Evolutionary conservation across 805 yeast species (phyloP), one percentile per base, ranked within the genome.

Genomic region (Wickerhamomyces chambardii): DNA sequence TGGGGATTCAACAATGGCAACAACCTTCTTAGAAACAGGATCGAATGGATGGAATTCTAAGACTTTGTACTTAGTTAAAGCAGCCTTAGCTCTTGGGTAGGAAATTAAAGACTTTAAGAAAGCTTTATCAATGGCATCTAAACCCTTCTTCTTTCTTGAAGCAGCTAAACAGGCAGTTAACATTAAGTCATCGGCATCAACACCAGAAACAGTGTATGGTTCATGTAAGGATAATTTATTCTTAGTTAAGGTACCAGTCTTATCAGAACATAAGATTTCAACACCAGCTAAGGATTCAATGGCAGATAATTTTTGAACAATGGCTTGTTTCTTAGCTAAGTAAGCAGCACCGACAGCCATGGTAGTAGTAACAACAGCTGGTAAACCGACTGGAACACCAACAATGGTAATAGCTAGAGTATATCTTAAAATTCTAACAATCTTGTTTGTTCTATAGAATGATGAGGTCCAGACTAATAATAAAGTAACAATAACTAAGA

Each of bases 281-380:
- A 87, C 96, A 79, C 95, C 95, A 49, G 95, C 97, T 53, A 87
- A 73, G 45, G 95, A 87, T 71, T 87, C 97, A 70, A 87, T 87
- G 50, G 96, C 96, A 64, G 95, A 84, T 58, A 87, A 75, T 64
- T 87, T 87, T 70, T 87, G 96, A 56, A 87, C 97, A 74, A 87
- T 87, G 53, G 96, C 96, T 70, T 85, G 85, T 70, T 86, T 87
- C 78, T 86, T 84, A 56, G 96, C 96, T 60, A 87, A 73, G 82
- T 87, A 85, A 61, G 96, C 95, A 64, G 96, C 97, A 79, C 97
- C 97, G 68, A 89, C 97, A 66, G 97, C 97, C 96, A 87, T 86
- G 64, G 96, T 87, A 56, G 95, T 87, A 73, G 96, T 87, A 51
- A 86, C 95, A 59, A 87, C 96, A 63, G 95, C 95, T 65, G 96